phyloP scores from a whole-genome alignment of 108 stramenopile species.

The Skeletonema grethae region DNA sequence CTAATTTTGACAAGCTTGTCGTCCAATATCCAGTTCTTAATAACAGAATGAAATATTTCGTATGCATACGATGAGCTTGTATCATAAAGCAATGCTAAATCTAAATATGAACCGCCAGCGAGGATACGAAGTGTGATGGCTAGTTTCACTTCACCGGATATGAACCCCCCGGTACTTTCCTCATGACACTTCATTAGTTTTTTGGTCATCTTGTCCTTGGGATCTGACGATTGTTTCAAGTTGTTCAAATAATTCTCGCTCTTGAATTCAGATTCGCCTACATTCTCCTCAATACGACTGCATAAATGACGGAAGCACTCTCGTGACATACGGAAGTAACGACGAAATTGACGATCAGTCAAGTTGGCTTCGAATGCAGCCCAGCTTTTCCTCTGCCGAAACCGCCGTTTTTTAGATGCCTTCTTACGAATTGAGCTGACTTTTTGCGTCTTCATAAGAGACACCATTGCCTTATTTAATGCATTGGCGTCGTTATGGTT shows the following conservation, averaged over 20 bases:
- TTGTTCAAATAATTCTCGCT: not conserved
- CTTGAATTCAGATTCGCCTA: not conserved
- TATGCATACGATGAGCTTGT: not conserved
- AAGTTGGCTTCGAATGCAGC: no score
- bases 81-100: not conserved
- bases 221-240: no score
- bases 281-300: not conserved
- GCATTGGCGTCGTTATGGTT: no score
- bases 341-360: not conserved
- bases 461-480: no score
- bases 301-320: not conserved
- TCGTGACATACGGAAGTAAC: not conserved
- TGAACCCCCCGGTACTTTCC: no score
- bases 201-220: no score
- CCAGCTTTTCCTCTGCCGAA: no score
- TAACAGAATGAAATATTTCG: not conserved
- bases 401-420: no score
- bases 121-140: not conserved
- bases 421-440: no score
- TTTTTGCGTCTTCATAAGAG: no score
- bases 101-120: not conserved
- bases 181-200: no score
- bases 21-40: not conserved
- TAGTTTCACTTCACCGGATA: not conserved
- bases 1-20: not conserved